Evolutionary conservation across 768 basidiomycete species (phyloP), one percentile per base, ranked within the genome.

Genomic region (Serendipita vermifera): DNA sequence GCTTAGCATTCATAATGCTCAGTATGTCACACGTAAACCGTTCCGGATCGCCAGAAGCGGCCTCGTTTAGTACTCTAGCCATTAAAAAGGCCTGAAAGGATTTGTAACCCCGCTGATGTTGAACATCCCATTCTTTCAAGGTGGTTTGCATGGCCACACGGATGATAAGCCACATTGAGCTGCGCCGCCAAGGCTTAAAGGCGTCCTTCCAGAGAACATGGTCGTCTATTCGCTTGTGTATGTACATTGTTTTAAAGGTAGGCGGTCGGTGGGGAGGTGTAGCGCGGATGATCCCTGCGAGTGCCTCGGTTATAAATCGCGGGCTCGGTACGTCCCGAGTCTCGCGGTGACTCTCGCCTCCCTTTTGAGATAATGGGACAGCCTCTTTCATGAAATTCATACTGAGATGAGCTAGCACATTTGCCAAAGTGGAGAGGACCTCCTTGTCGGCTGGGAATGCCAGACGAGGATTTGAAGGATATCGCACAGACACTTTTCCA

Each of bases 81-180:
- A 72, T 61, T 43, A 77, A 64, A 46, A 69, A 77, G 1, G 73
- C 36, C 62, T 78, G 72, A 63, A 80, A 80, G 1, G 33, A 7
- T 55, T 80, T 80, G 65, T 80, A 80, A 0, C 64, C 60, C 9
- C 57, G 56, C 3, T 54, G 29, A 3, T 2, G 17, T 9, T 9
- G 9, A 17, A 41, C 15, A 1, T 3, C 20, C 11, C 20, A 55
- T 20, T 33, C 59, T 1, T 14, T 59, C 59, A 9, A 70, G 0
- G 71, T 57, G 1, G 67, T 68, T 40, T 73, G 71, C n/a, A 73
- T 59, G 1, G 69, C 68, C 3, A 79, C 73, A 6, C 77, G 73
- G 29, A 77, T 62, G 11, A 76, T 62, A 3, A 78, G 71, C 77
- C 77, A 80, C 11, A 76, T 64, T 0, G 75, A 64, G 4, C 76